Base-by-base conservation (phyloP, 306 rosid species). In the Sophora flavescens region DNA sequence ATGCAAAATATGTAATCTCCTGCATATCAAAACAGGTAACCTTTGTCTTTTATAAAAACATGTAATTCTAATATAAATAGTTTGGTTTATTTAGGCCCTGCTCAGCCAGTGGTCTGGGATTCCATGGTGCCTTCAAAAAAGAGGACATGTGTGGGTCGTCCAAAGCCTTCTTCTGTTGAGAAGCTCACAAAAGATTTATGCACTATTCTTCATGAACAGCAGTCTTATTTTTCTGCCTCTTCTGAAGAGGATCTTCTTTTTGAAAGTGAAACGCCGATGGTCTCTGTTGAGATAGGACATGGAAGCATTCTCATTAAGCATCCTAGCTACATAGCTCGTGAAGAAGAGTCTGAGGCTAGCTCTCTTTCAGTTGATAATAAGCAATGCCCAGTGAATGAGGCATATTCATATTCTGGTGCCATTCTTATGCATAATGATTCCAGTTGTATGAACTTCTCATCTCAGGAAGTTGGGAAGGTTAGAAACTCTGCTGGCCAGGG, bases 261-360 rank as follows among this genome's bases (percentile, higher is more conserved):
- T 36, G 98, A 89, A 80, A 91, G 90, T 69, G 96, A 89, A 82
- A 85, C 88, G 22, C 98, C 99, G 30, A 88, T 92, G 99, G 98
- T 96, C 75, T 96, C 98, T 63, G 99, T 96, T 78, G 99, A 96
- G 90, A 92, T 92, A 78, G 99, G 99, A 63, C 99, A 96, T 81
- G 99, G 99, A 81, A 92, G 97, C 30, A 84, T 96, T 82, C 97
- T 96, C 80, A 92, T 96, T 17, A 89, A 93, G 92, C 98, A 92
- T 81, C 99, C 99, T 7, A 92, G 91, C 80, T 88, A 88, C 61
- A 79, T 92, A 70, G 88, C 87, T 58, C 92, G 88, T 57, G 98
- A 96, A 56, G 99, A 96, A 80, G 99, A 92, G 86, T 96, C 99
- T 13, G 99, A 96, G 83, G 98, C 98, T 79, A 96, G 98, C 89